Percentiles rank a stretch among this genome's conserved stretches.
phyloP scores from a whole-genome alignment of 768 basidiomycete species.

The Megacollybia marginata region DNA sequence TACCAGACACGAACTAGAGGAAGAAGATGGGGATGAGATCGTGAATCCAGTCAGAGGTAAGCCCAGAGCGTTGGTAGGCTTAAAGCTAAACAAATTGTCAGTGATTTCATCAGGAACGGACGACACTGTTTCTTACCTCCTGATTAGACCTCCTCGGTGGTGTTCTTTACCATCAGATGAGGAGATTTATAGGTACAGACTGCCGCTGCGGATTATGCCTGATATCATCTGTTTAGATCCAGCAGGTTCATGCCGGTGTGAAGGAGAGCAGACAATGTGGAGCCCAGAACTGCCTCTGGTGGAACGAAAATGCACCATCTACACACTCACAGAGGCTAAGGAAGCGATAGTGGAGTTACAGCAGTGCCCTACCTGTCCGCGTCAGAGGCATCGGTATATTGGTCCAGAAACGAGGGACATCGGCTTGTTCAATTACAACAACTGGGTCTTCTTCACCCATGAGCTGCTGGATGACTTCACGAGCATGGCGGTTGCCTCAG shows the following conservation, averaged over 20 bases:
- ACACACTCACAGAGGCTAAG: background rate
- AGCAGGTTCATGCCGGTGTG: background rate
- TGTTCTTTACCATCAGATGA: background rate
- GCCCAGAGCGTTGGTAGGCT: background rate
- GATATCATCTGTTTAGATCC: background rate
- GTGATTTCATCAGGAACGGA: background rate
- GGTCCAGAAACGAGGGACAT: background rate
- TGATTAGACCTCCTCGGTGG: background rate
- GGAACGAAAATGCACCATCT: background rate
- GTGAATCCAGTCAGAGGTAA: background rate
- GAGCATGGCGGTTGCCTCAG: background rate
- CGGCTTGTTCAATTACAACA: background rate
- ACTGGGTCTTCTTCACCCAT: background rate
- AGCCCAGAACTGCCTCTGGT: background rate
- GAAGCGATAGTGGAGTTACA: background rate
- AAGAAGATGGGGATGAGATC: background rate
- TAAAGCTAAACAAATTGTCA: background rate
- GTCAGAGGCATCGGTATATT: background rate
- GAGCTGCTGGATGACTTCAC: background rate
- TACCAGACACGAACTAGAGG: background rate
- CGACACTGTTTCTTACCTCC: background rate
- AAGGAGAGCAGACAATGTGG: background rate
- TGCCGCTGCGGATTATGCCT: background rate
- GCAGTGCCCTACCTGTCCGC: background rate
- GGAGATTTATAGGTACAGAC: background rate